Evolutionary conservation across 2,329 filamentous ascomycete species (phyloP), one percentile per base, ranked within the genome.

Genomic region (Plectosphaerella sp.): DNA sequence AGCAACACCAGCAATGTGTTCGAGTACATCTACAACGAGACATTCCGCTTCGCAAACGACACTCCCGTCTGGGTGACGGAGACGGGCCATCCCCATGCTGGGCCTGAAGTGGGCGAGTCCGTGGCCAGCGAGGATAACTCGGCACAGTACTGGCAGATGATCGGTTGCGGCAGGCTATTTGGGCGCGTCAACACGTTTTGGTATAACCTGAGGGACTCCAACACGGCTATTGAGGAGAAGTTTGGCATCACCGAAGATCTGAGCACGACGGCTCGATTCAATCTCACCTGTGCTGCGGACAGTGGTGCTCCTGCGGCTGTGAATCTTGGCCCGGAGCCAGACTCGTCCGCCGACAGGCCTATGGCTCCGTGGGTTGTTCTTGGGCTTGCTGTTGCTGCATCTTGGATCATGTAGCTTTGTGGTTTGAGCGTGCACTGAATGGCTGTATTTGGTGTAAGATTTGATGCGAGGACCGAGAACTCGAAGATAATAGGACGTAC

Each of bases 161-260:
- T 87, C 55, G 84, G 77, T 49, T 88, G 85, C 74, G 70, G 73
- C 55, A 70, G 73, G 54, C 78, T 83, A 63, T 80, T 81, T 65
- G 71, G 74, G 63, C 71, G 78, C 67, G 70, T 67, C 33, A 74
- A 79, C 57, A 80, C 78, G 48, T 85, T 82, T 68, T 84, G 80
- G 80, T 86, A 85, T 69, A 76, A 71, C 57, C 75, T 84, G 58
- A 76, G 79, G 50, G 82, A 85, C 66, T 80, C 78, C 63, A 82
- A 82, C 73, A 75, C 78, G 48, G 78, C 74, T 64, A 81, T 82
- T 73, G 62, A 73, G 63, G 72, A 77, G 69, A 79, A 80, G 72
- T 83, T 83, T 49, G 77, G 72, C 64, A 75, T 83, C 57, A 79
- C 76, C 61, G 67, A 79, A 53, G 67, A 81, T 61, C 71, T 83